phyloP scores from a whole-genome alignment of 805 yeast genomes.

The Lachancea cidri region DNA sequence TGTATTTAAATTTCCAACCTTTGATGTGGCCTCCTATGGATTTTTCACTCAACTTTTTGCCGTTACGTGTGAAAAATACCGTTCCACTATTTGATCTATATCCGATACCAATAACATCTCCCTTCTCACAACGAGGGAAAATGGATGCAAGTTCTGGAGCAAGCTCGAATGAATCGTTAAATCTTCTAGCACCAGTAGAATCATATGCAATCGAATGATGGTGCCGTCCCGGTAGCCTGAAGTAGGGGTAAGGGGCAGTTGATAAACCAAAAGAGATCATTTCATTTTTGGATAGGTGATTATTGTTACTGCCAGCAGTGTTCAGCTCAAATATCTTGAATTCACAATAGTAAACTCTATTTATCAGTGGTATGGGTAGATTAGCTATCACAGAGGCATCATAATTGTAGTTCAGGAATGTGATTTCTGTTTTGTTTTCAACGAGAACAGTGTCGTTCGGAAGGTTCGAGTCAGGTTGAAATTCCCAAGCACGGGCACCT shows the following conservation, averaged over 20 bases:
- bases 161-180: constrained; percentile 65
- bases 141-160: constrained; percentile 43
- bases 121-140: constrained; percentile 61
- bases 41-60: constrained; percentile 79
- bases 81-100: constrained; percentile 78
- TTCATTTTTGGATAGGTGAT: constrained; percentile 36
- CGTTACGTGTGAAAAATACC: constrained; percentile 89
- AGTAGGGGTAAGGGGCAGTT: constrained; percentile 87
- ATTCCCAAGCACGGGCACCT: constrained; percentile 89
- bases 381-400: constrained; percentile 73
- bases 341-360: constrained; percentile 87
- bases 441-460: constrained; percentile 56
- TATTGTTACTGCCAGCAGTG: constrained; percentile 40
- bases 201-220: constrained; percentile 83
- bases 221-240: constrained; percentile 90
- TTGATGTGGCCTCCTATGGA: constrained; percentile 74
- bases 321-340: constrained; percentile 72
- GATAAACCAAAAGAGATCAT: constrained; percentile 72
- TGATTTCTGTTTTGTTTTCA: constrained; percentile 57
- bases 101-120: constrained; percentile 93
- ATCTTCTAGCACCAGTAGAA: constrained; percentile 73
- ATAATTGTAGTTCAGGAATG: constrained; percentile 49
- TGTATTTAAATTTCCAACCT: constrained; percentile 60
- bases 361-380: constrained; percentile 75
- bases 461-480: constrained; percentile 50